phyloP scores from a whole-genome alignment of 805 yeast genomes.

The Kodamaea laetipori region DNA sequence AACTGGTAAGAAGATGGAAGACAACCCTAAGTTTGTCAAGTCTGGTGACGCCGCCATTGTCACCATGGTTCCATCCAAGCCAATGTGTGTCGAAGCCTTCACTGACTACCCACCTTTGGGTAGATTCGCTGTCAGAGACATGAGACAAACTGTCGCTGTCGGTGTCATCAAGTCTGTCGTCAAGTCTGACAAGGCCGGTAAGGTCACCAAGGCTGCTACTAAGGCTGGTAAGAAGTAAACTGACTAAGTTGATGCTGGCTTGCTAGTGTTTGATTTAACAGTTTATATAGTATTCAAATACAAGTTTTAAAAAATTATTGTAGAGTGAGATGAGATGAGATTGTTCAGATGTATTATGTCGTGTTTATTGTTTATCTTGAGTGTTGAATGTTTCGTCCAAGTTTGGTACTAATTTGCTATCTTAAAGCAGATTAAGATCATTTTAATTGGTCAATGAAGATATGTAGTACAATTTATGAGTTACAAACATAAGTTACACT shows the following conservation, averaged over 20 bases:
- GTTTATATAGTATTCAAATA: conserved; percentile 5
- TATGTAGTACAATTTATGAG: too few relatives aligned
- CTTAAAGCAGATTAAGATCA: too few relatives aligned
- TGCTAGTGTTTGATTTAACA: conserved; percentile 55
- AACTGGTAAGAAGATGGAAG: conserved; percentile 41
- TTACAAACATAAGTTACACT: too few relatives aligned
- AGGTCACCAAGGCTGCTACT: conserved; percentile 94
- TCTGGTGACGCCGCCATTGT: conserved; percentile 44
- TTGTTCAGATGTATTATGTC: too few relatives aligned
- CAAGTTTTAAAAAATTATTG: neutral
- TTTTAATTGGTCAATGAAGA: too few relatives aligned
- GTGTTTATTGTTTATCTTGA: too few relatives aligned
- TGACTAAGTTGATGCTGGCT: conserved; percentile 48
- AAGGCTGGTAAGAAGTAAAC: conserved; percentile 68
- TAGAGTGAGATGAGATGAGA: too few relatives aligned
- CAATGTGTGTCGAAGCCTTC: conserved; percentile 48
- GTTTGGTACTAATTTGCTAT: too few relatives aligned
- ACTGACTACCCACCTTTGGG: conserved; percentile 49
- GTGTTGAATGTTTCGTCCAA: too few relatives aligned
- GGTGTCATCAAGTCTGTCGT: conserved; percentile 96
- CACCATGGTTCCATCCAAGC: conserved; percentile 46
- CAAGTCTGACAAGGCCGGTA: conserved; percentile 82
- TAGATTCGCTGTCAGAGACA: conserved; percentile 84
- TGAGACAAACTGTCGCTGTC: conserved; percentile 99
- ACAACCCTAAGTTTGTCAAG: conserved; percentile 37